These are phyloP conservation scores for Phalaenopsis hybrid DNA, from an alignment of 116 monocot genomes.

Conservation along the genomic window DNA sequence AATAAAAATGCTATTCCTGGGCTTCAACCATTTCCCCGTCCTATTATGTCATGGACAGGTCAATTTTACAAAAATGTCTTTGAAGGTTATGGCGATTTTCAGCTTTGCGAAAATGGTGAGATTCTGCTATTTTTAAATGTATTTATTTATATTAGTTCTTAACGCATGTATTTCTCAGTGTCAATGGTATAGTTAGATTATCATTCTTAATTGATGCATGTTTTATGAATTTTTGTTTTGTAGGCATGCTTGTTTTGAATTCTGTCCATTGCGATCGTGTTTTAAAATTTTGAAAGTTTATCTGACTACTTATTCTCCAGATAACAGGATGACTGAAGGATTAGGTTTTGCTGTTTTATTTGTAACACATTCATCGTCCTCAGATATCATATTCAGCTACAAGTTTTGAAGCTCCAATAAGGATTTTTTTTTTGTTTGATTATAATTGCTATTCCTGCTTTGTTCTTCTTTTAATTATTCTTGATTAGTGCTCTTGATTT, in stretches of 20 bases:
- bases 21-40: constrained; percentile 61
- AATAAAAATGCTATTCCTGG: constrained; percentile 70
- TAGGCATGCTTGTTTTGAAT: too few species aligned
- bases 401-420: not conserved
- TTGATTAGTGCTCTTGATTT: too few species aligned
- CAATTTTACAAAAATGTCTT: constrained; percentile 49
- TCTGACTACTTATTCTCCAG: not conserved
- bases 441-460: not conserved
- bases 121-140: not conserved
- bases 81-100: constrained; percentile 46
- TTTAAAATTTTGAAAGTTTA: too few species aligned
- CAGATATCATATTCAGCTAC: not conserved
- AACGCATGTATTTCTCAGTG: too few species aligned
- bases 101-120: constrained; percentile 80
- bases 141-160: not conserved
- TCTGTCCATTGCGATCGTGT: too few species aligned
- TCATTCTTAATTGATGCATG: too few species aligned
- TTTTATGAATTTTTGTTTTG: too few species aligned
- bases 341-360: not conserved
- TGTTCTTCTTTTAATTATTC: too few species aligned
- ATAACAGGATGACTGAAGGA: not conserved
- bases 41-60: constrained; percentile 88
- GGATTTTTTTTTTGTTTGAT: not conserved
- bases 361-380: not conserved
- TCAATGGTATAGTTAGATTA: too few species aligned